Percentiles rank a stretch among this genome's conserved stretches.
These are phyloP conservation scores for Aureobasidium uvarum DNA, from an alignment of 2,329 filamentous ascomycete species.

Conservation along the genomic window DNA sequence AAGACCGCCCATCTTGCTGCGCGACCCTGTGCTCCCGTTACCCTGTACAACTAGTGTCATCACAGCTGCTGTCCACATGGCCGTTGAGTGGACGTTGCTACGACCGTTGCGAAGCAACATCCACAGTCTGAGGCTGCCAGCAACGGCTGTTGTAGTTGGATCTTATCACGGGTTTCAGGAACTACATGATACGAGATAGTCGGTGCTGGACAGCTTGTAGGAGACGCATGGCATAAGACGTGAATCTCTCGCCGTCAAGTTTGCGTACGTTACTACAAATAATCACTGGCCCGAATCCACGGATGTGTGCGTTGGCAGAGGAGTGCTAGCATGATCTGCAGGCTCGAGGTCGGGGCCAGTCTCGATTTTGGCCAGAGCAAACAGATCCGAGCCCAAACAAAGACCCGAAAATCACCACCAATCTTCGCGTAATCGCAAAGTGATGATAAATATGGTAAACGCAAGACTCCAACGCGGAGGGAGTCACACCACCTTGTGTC, in stretches of 20 bases:
- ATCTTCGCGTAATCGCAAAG: neutral
- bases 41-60: conserved; percentile 10
- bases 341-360: neutral
- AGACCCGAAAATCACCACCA: neutral
- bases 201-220: neutral
- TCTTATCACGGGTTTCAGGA: neutral
- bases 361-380: conserved; percentile 3
- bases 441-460: neutral
- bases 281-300: neutral
- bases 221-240: neutral
- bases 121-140: neutral
- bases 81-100: conserved; percentile 11
- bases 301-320: neutral
- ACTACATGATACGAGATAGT: conserved; percentile 15
- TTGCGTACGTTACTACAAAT: neutral
- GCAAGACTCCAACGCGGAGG: neutral
- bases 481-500: conserved; percentile 4
- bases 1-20: conserved; percentile 1
- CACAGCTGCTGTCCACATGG: neutral
- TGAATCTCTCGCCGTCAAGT: neutral
- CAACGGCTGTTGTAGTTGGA: neutral
- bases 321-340: conserved; percentile 5
- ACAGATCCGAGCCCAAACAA: neutral
- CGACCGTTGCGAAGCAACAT: neutral
- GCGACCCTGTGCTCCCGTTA: conserved; percentile 18